phyloP scores from a whole-genome alignment of 2,329 filamentous ascomycete genomes.

The Graphiopsis chlorocephala region DNA sequence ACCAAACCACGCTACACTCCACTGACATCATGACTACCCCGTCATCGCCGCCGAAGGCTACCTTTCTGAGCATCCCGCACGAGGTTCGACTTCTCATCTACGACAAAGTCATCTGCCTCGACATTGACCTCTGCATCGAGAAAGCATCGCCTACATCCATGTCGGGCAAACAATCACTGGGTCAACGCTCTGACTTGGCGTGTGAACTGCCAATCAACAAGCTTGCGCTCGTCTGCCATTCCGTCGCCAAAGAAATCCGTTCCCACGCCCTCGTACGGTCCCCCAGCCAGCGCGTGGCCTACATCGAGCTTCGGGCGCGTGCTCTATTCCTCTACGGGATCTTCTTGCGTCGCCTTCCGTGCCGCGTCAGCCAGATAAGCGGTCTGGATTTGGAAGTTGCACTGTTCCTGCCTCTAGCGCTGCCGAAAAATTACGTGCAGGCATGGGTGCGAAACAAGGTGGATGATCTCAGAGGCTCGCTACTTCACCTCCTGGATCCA shows the following conservation, averaged over 20 bases:
- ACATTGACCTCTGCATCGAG: constrained; percentile 1
- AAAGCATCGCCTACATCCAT: not conserved
- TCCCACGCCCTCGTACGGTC: not conserved
- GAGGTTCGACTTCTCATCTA: constrained; percentile 14
- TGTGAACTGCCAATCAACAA: not conserved
- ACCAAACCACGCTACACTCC: not conserved
- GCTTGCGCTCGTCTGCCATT: constrained; percentile 22
- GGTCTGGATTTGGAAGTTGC: not conserved
- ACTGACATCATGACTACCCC: not conserved
- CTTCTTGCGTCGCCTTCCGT: constrained; percentile 22
- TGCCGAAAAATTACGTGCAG: not conserved
- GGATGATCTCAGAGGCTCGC: not conserved
- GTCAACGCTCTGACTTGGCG: not conserved
- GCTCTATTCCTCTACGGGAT: constrained; percentile 15
- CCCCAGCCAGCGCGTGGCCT: constrained; percentile 16
- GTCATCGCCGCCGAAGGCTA: not conserved
- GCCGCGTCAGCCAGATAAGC: not conserved
- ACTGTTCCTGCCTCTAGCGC: not conserved
- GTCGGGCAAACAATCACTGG: not conserved
- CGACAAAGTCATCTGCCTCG: not conserved
- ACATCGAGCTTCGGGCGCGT: constrained; percentile 16
- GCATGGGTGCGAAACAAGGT: not conserved
- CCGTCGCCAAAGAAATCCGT: constrained; percentile 19
- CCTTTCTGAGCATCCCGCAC: constrained; percentile 5
- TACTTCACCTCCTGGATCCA: not conserved